phyloP scores from a whole-genome alignment of 2,329 filamentous ascomycete species.

The Penicillium sp. region DNA sequence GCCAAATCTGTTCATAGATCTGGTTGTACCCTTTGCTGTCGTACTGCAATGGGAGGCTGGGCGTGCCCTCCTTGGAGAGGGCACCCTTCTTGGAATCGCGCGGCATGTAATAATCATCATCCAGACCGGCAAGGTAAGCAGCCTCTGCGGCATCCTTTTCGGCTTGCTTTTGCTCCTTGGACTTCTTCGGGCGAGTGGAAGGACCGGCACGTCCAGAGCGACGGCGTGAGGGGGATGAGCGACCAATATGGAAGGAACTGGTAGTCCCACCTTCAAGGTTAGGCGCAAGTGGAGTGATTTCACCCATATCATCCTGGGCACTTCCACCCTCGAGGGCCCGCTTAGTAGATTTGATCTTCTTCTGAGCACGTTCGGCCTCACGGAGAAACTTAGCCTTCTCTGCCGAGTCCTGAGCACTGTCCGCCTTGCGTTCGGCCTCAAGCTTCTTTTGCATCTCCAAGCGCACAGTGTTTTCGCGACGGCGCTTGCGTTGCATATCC shows the following conservation, averaged over 20 bases:
- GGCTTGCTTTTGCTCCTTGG: conserved; percentile 70
- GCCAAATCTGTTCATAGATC: conserved; percentile 96
- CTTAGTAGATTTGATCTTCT: conserved; percentile 90
- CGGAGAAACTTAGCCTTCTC: conserved; percentile 78
- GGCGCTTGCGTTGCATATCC: conserved; percentile 97
- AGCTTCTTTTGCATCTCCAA: conserved; percentile 84
- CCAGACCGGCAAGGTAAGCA: conserved; percentile 71
- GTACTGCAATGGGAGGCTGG: conserved; percentile 63
- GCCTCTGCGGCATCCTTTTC: conserved; percentile 78
- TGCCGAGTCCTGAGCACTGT: conserved; percentile 75
- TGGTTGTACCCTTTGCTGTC: conserved; percentile 93
- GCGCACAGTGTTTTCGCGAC: conserved; percentile 90
- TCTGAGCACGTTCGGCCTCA: conserved; percentile 85
- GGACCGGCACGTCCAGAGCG: conserved; percentile 55
- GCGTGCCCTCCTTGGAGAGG: conserved; percentile 45
- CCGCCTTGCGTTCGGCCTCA: conserved; percentile 74
- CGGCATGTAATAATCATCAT: conserved; percentile 55
- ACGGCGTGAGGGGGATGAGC: conserved; percentile 54
- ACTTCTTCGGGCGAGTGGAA: conserved; percentile 76
- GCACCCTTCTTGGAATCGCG: conserved; percentile 53
- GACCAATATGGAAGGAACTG: conserved; percentile 74
- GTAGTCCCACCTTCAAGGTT: conserved; percentile 84
- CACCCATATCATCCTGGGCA: conserved; percentile 68
- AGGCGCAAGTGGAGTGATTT: conserved; percentile 71
- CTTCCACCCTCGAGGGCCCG: conserved; percentile 83